A percentile compares a stretch with the other conserved stretches of the same genome.
Conservation (phyloP, 768 basidiomycete species). For the Trametes meyenii region DNA sequence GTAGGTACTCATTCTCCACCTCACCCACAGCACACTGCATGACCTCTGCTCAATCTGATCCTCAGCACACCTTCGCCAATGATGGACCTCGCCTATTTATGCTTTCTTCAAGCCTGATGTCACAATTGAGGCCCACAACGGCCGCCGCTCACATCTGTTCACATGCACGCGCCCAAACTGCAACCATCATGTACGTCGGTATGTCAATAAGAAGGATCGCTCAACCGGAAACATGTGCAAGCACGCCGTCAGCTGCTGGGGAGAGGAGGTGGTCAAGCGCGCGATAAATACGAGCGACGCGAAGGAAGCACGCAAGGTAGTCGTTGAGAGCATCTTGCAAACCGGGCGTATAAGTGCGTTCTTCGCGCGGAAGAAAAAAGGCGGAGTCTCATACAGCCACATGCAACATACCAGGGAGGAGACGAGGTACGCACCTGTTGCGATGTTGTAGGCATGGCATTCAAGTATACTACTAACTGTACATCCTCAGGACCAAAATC, state of each 20-base stretch:
- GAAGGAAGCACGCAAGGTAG: neutral
- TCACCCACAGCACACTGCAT: too few relatives aligned
- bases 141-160: conserved; percentile 30
- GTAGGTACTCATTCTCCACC: too few relatives aligned
- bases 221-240: conserved; percentile 32
- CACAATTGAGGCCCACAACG: conserved; percentile 25
- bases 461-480: neutral
- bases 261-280: conserved; percentile 25
- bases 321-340: conserved; percentile 4
- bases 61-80: neutral
- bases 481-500: conserved; percentile 31
- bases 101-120: conserved; percentile 30
- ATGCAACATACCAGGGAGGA: conserved; percentile 31
- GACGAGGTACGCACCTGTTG: conserved; percentile 1
- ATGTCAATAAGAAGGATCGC: conserved; percentile 31
- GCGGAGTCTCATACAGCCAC: conserved; percentile 38
- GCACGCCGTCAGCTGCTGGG: conserved; percentile 41
- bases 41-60: neutral
- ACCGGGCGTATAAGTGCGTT: conserved; percentile 26
- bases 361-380: conserved; percentile 33
- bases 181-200: conserved; percentile 20
- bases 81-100: conserved; percentile 34
- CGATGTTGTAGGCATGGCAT: neutral
- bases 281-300: conserved; percentile 21
- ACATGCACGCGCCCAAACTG: conserved; percentile 29